Base-by-base conservation (phyloP, 2,329 filamentous ascomycete species). In the Magnaporthales sp. region DNA sequence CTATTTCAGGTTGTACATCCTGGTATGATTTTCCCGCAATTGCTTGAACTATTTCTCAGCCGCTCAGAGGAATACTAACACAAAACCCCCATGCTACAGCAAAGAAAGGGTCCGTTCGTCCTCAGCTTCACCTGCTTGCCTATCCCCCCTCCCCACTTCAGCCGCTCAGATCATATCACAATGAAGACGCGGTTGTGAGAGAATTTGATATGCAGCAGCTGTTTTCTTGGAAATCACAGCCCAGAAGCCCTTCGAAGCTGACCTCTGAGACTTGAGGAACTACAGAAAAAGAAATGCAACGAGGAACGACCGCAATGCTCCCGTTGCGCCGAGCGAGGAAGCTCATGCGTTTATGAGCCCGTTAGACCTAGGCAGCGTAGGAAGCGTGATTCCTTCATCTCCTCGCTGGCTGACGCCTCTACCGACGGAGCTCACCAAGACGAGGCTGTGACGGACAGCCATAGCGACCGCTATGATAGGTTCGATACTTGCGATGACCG, bases 271-370 rank as follows among this genome's bases (percentile, higher is more conserved):
- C 11, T 30, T 31, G 51, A 19, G 24, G 4, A 58, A 19, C 24
- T 9, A 69, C 67, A 84, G 82, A 84, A 84, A 72, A 84, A 84
- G 73, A 85, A 85, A 75, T 85, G 83, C 71, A 81, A 85, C 71
- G 83, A 85, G 73, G 75, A 73, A 32, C 80, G 81, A 9, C 83
- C 83, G 2, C 74, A 77, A 60, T 85, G 83, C 70, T 75, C 79
- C 29, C 80, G 83, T 38, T 85, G 83, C 71, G 71, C 75, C 62
- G 81, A 84, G 72, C 77, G 79, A 61, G 77, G 77, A 66, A 76
- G 82, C 63, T 75, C 79, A 22, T 85, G 83, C 71, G 73, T 77
- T 2, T 86, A 86, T 69, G 83, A 84, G 67, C 75, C 80, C 54
- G 78, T 84, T 24, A 77, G 75, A 63, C 79, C 79, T 10, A 77